Evolutionary conservation across 176 grass and related monocot genomes (phyloP).

Genomic region (Zizania latifolia): DNA sequence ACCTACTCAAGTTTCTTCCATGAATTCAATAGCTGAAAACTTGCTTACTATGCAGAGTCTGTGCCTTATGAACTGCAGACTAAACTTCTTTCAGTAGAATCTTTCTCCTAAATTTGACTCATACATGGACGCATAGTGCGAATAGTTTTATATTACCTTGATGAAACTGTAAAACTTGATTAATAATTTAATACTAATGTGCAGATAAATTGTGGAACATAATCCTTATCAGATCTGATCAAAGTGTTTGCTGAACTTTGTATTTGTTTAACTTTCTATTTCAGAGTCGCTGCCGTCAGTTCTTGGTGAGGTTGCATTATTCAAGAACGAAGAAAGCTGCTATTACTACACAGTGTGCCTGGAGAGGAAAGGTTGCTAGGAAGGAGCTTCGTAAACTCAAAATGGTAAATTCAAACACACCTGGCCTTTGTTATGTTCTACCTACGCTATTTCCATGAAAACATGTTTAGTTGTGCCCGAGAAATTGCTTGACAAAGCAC

Average conservation of each 20-base stretch:
- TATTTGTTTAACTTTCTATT: constrained; percentile 32
- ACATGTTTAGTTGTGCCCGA: neutral
- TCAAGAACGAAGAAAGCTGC: constrained; percentile 82
- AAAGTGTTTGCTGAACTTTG: constrained; percentile 22
- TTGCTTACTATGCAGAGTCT: neutral
- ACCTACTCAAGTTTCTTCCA: neutral
- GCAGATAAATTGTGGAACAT: neutral
- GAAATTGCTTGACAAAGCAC: neutral
- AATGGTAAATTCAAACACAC: constrained; percentile 48
- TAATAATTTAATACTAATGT: neutral
- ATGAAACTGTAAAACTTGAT: neutral
- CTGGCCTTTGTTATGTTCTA: constrained; percentile 8
- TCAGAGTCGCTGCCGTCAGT: constrained; percentile 78
- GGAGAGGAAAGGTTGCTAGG: constrained; percentile 93
- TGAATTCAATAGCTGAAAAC: constrained; percentile 4
- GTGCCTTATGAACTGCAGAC: neutral
- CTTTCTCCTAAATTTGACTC: constrained; percentile 5
- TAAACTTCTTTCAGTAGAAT: neutral
- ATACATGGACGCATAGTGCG: neutral
- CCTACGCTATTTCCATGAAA: constrained; percentile 4
- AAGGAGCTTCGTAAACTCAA: constrained; percentile 91
- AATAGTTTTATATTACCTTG: neutral
- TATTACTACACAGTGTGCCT: constrained; percentile 86
- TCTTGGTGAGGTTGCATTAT: constrained; percentile 67
- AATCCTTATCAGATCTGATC: neutral